phyloP scores from a whole-genome alignment of 2,329 filamentous ascomycete species.

The Verticillium albo-atrum region DNA sequence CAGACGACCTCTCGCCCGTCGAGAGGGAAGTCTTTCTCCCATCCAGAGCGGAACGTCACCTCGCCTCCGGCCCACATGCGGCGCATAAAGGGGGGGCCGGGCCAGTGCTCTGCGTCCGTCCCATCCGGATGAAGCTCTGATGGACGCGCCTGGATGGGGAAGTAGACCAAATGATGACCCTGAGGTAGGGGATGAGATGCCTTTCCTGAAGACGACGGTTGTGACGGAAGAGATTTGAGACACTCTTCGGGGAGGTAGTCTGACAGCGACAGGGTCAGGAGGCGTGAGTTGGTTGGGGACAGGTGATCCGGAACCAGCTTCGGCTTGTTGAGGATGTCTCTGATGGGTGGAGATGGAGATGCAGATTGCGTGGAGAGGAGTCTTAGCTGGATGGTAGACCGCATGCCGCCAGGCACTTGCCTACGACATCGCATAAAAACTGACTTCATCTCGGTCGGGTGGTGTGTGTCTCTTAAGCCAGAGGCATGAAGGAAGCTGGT shows the following conservation, averaged over 20 bases:
- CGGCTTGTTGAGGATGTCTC: conserved; percentile 7
- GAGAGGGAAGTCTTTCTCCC: conserved; percentile 25
- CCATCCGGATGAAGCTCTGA: conserved; percentile 71
- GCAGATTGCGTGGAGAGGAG: background rate
- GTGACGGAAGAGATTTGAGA: conserved; percentile 14
- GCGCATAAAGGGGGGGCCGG: conserved; percentile 65
- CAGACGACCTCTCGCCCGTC: conserved; percentile 37
- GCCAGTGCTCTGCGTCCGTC: conserved; percentile 75
- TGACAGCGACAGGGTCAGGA: conserved; percentile 58
- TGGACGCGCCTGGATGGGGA: conserved; percentile 64
- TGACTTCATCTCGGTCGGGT: background rate
- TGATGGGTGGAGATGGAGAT: background rate
- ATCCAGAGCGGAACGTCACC: conserved; percentile 46
- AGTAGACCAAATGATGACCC: conserved; percentile 83
- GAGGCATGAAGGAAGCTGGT: background rate
- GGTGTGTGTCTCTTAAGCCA: background rate
- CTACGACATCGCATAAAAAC: background rate
- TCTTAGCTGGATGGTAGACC: background rate
- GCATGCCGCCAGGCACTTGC: background rate
- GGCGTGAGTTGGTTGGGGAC: conserved; percentile 57
- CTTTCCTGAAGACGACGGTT: conserved; percentile 5
- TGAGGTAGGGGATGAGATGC: conserved; percentile 40
- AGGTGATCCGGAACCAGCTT: conserved; percentile 39
- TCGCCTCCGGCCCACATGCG: conserved; percentile 88
- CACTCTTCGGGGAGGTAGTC: conserved; percentile 40